Conservation (phyloP, 306 rosid species). For the Comarum palustre region DNA sequence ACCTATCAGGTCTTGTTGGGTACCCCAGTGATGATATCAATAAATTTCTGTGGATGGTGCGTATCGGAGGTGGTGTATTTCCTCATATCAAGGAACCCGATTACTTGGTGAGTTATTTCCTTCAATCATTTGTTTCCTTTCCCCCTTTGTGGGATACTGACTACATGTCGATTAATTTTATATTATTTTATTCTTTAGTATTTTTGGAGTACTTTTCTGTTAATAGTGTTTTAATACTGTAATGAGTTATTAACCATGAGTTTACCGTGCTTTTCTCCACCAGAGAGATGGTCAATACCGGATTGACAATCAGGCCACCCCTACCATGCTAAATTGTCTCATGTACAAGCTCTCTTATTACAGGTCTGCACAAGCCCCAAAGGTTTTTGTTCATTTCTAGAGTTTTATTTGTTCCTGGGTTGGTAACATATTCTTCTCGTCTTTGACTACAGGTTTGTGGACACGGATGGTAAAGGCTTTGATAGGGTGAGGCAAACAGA, state of each 20-base stretch:
- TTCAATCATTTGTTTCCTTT: background rate
- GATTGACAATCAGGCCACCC: conserved; percentile 90
- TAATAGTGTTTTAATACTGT: background rate
- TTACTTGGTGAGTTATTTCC: conserved; percentile 61
- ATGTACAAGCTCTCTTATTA: conserved; percentile 98
- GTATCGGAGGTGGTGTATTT: conserved; percentile 98
- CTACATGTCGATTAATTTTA: conserved; percentile 6
- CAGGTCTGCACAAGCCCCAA: conserved; percentile 55
- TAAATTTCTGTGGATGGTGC: conserved; percentile 99
- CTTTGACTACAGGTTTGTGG: conserved; percentile 72
- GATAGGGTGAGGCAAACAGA: conserved; percentile 94
- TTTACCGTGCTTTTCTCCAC: conserved; percentile 17
- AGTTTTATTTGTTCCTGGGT: background rate
- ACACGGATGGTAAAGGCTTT: conserved; percentile 90
- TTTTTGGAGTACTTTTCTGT: background rate
- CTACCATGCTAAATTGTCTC: conserved; percentile 90
- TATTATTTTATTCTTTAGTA: background rate
- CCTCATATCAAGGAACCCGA: conserved; percentile 98
- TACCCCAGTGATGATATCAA: conserved; percentile 98
- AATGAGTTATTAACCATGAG: background rate
- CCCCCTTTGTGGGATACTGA: background rate
- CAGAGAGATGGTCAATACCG: conserved; percentile 98
- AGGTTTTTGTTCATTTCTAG: conserved; percentile 15
- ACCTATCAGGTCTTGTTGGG: conserved; percentile 81
- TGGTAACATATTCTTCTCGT: conserved; percentile 14